A percentile compares a stretch with the other conserved stretches of the same genome.
phyloP scores from a whole-genome alignment of 2,329 filamentous ascomycete genomes.

The Colletotrichum theobromicola region DNA sequence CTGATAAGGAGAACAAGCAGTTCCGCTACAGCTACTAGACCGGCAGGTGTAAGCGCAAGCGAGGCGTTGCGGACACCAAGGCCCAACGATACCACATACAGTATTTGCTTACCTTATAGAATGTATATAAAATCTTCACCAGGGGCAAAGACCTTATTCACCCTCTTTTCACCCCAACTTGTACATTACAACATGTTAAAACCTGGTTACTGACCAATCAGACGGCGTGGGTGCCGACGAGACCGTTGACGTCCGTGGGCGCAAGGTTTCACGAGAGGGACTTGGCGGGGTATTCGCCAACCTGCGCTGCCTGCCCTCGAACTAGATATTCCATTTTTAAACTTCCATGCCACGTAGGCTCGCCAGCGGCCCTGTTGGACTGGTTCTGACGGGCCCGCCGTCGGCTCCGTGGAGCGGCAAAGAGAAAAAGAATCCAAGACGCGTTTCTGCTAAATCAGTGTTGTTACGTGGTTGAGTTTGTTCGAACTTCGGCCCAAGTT shows the following conservation, averaged over 20 bases:
- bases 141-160: not conserved
- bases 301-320: not conserved
- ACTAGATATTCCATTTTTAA: not conserved
- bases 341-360: not conserved
- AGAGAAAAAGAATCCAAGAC: not conserved
- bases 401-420: not conserved
- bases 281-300: not conserved
- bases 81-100: no score
- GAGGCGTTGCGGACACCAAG: no score
- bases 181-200: not conserved
- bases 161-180: not conserved
- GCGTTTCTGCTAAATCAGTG: not conserved
- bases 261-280: not conserved
- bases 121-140: not conserved
- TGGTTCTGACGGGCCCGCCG: not conserved
- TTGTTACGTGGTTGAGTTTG: not conserved
- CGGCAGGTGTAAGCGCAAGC: not conserved
- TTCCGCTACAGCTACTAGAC: conserved; percentile 58
- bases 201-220: not conserved
- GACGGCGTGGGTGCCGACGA: not conserved
- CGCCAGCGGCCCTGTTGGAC: not conserved
- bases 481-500: not conserved
- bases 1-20: conserved; percentile 61
- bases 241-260: not conserved
- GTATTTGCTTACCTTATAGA: not conserved